Base-by-base conservation (phyloP, 1,284 basidiomycete genomes). In the Calocybe gambosa region DNA sequence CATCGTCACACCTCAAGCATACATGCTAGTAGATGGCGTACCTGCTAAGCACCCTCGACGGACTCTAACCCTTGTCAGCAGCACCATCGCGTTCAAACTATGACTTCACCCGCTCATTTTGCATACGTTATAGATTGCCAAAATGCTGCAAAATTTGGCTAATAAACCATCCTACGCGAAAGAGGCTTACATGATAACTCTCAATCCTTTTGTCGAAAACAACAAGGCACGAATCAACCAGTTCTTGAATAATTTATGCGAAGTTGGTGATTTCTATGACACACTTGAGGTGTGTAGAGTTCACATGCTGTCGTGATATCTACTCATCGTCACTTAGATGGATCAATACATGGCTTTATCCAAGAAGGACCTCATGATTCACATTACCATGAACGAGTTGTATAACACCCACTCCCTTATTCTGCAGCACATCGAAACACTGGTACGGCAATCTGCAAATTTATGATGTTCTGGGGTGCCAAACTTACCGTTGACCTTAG, bases 311-410 rank as follows among this genome's bases (percentile, higher is more conserved):
- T 37, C 23, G 13, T 19, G 1, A 31, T 16, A 13, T 43, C 35
- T 46, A n/a, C 43, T 52, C 41, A 46, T 35, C 18, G 42, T 37
- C 47, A 16, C 20, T 28, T 54, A 95, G 90, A 93, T 98, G 85
- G 95, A 99, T 68, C 96, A 99, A 75, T 99, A 99, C 67, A 97
- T 99, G 93, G 95, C 96, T 10, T 73, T 99, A 49, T 97, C 94
- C 49, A 99, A 99, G 77, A 98, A 97, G 70, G 95, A 99, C 63
- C 75, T 98, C 51, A 84, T 89, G 73, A 98, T 99, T 68, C 89
- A 92, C 66, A 99, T 99, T 63, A 98, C 96, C n/a, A 73, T 99
- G 64, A 99, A 99, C 64, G 96, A 99, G 74, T 63, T 99, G 71
- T 98, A 97, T 70, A 96, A 96, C 69, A 98, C 94, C 2, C 95